A percentile compares a stretch with the other conserved stretches of the same genome.
Conservation (phyloP, 148 eudicot genomes). For the Cornus kousa region DNA sequence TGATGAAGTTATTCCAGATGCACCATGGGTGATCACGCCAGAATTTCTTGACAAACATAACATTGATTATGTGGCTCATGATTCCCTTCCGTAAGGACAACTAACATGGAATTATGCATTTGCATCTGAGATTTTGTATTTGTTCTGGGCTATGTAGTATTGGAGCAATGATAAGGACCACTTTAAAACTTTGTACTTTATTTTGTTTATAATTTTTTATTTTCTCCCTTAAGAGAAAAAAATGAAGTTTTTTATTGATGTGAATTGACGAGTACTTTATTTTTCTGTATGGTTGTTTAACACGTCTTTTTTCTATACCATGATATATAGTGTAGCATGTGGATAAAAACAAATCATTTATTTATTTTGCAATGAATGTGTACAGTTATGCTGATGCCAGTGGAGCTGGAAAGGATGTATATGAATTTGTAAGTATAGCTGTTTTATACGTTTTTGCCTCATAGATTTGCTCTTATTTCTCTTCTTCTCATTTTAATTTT, state of each 20-base stretch:
- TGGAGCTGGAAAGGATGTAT: slow-evolving; percentile 73
- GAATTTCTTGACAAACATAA: slow-evolving; percentile 66
- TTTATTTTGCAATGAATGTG: neutral
- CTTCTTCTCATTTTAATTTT: neutral
- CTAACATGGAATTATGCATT: neutral
- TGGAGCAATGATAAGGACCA: slow-evolving; percentile 2
- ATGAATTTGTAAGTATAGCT: slow-evolving; percentile 60
- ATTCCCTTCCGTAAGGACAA: slow-evolving; percentile 73
- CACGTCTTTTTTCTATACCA: neutral
- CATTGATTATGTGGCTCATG: slow-evolving; percentile 78
- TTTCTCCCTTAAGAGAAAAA: neutral
- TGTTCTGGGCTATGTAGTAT: neutral
- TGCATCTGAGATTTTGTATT: neutral
- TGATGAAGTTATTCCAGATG: slow-evolving; percentile 81
- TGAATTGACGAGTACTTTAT: neutral
- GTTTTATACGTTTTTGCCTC: neutral
- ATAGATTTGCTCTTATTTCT: neutral
- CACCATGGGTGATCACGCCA: slow-evolving; percentile 67
- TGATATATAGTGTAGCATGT: neutral
- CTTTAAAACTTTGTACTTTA: neutral
- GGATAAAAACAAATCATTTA: neutral
- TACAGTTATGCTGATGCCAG: slow-evolving; percentile 74
- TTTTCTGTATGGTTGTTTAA: neutral
- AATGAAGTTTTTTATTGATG: neutral
- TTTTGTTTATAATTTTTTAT: neutral